Evolutionary conservation across 2,329 filamentous ascomycete species (phyloP).

Genomic region (Davidsoniella neocaledoniae): DNA sequence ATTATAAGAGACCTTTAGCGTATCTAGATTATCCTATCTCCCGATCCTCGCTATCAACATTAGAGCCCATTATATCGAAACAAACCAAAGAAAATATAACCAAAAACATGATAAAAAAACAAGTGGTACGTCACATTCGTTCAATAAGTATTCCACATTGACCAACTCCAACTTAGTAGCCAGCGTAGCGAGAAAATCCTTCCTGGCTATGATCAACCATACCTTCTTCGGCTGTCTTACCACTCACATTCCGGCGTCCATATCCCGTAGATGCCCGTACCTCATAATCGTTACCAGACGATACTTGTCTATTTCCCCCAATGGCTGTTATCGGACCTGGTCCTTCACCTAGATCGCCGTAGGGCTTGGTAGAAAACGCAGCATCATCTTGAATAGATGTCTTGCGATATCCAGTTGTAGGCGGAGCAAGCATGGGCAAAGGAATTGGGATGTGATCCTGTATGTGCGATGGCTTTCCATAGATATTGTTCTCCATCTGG

Average conservation of each 20-base stretch:
- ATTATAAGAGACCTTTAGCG: no score
- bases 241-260: slow-evolving; percentile 47
- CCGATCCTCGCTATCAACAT: no score
- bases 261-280: slow-evolving; percentile 19
- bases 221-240: slow-evolving; percentile 58
- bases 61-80: no score
- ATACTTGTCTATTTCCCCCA: slow-evolving; percentile 34
- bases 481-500: neutral
- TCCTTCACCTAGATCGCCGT: slow-evolving; percentile 37
- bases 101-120: no score
- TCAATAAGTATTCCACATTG: neutral
- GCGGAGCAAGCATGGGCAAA: slow-evolving; percentile 1
- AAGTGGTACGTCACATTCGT: no score
- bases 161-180: neutral
- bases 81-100: no score
- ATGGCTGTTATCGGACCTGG: slow-evolving; percentile 36
- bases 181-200: neutral
- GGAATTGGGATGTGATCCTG: neutral
- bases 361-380: slow-evolving; percentile 37
- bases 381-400: slow-evolving; percentile 33
- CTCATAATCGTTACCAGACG: slow-evolving; percentile 40
- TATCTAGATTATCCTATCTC: no score
- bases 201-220: slow-evolving; percentile 16
- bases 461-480: neutral
- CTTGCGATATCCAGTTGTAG: slow-evolving; percentile 18